phyloP scores from a whole-genome alignment of 2,329 filamentous ascomycete species.

The Massarina eburnea region DNA sequence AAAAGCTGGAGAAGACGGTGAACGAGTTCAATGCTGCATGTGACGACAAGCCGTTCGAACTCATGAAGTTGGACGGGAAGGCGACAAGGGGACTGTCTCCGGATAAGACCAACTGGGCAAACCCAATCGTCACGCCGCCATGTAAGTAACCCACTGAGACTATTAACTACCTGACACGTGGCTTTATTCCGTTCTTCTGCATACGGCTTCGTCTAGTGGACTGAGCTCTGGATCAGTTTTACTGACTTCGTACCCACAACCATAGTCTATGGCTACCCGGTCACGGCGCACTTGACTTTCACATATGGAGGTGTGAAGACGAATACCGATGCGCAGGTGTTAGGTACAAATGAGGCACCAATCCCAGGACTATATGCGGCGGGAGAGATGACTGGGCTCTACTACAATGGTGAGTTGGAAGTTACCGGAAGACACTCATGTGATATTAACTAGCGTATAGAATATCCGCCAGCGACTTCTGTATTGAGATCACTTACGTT shows the following conservation, averaged over 20 bases:
- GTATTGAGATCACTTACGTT: conserved; percentile 37
- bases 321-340: conserved; percentile 41
- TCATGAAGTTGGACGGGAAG: conserved; percentile 48
- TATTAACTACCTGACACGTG: too few species aligned
- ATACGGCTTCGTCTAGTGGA: too few species aligned
- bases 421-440: neutral
- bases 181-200: too few species aligned
- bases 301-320: conserved; percentile 46
- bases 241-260: too few species aligned
- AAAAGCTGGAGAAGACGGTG: conserved; percentile 43
- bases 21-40: conserved; percentile 45
- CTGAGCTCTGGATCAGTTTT: too few species aligned
- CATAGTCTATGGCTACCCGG: conserved; percentile 44
- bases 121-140: conserved; percentile 39
- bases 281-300: conserved; percentile 16
- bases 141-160: too few species aligned
- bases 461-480: conserved; percentile 39
- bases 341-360: conserved; percentile 44
- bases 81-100: conserved; percentile 40
- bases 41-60: conserved; percentile 44
- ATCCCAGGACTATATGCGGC: conserved; percentile 28
- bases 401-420: conserved; percentile 29
- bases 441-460: neutral
- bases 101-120: conserved; percentile 48
- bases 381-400: conserved; percentile 39